Evolutionary conservation across 352 stramenopile genomes (phyloP), one percentile per base, ranked within the genome.

Genomic region (Blastocystis sp.): DNA sequence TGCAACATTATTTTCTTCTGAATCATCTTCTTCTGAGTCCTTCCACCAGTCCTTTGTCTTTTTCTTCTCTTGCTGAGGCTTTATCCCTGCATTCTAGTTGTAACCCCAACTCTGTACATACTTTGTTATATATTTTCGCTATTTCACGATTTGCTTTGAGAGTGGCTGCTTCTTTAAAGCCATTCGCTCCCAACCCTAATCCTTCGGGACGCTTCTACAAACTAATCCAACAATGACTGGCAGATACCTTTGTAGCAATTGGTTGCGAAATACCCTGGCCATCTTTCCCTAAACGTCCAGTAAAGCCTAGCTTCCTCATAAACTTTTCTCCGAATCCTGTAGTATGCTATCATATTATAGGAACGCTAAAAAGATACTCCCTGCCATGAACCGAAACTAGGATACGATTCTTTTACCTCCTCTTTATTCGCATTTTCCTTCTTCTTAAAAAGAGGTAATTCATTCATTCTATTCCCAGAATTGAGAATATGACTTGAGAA

Each of bases 251-350:
- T 56, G 68, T 79, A 20, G 68, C 68, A 56, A 79, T 79, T 18
- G 68, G 68, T n/a, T 79, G 29, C 15, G 68, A 4, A 56, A 79
- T 79, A 55, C 68, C 68, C 23, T 79, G 68, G 11, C 68, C 68
- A 79, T 79, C 68, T 34, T 79, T 79, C 11, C 68, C 68, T n/a
- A 79, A 62, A 62, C 68, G 68, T 18, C 68, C 68, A 13, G 56
- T 47, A 61, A 79, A 79, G 15, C 68, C 68, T 9, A 79, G 15
- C 47, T 79, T 79, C 41, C 68, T 15, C 68, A 79, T 79, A n/a
- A 79, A 79, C 41, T 79, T 59, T n/a, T 61, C 68, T 79, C 68
- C 68, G 41, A 79, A 79, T n/a, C 68, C 68, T 26, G 68, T 79
- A 29, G 68, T 79, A 34, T 79, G 37, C 68, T 79, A 79, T 15